These are phyloP conservation scores for Trametes hirsuta DNA, from an alignment of 1,284 basidiomycete species.

Conservation along the genomic window DNA sequence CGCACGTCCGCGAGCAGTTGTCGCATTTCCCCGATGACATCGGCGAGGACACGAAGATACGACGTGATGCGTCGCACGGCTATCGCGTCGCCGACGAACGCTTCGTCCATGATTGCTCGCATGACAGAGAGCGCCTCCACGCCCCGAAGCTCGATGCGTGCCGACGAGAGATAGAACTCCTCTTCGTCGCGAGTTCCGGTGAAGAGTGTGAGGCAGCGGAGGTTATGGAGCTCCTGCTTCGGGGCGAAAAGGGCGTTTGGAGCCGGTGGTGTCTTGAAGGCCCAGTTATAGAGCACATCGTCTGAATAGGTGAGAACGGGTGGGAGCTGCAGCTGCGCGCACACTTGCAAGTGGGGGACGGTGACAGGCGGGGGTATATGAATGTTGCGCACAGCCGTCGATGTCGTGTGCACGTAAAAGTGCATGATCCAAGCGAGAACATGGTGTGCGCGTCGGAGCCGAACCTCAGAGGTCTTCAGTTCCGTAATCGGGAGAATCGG, in stretches of 20 bases:
- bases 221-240: conserved; percentile 50
- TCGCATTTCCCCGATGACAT: conserved; percentile 69
- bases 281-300: conserved; percentile 94
- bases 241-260: conserved; percentile 31
- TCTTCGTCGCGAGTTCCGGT: conserved; percentile 85
- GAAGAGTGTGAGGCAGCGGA: conserved; percentile 73
- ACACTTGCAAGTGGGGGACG: conserved; percentile 81
- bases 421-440: conserved; percentile 88
- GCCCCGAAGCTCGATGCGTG: conserved; percentile 91
- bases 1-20: conserved; percentile 66
- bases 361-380: conserved; percentile 75
- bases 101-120: conserved; percentile 89
- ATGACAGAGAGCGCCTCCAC: conserved; percentile 87
- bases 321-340: conserved; percentile 78
- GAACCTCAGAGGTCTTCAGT: conserved; percentile 60
- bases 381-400: conserved; percentile 51
- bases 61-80: conserved; percentile 74
- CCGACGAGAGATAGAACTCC: conserved; percentile 88
- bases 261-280: conserved; percentile 41
- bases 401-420: conserved; percentile 85
- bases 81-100: conserved; percentile 85
- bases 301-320: conserved; percentile 94
- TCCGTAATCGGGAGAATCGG: conserved; percentile 52
- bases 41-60: conserved; percentile 71
- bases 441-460: conserved; percentile 82